Conservation (phyloP, 768 basidiomycete species). For the Mycena indigotica region DNA sequence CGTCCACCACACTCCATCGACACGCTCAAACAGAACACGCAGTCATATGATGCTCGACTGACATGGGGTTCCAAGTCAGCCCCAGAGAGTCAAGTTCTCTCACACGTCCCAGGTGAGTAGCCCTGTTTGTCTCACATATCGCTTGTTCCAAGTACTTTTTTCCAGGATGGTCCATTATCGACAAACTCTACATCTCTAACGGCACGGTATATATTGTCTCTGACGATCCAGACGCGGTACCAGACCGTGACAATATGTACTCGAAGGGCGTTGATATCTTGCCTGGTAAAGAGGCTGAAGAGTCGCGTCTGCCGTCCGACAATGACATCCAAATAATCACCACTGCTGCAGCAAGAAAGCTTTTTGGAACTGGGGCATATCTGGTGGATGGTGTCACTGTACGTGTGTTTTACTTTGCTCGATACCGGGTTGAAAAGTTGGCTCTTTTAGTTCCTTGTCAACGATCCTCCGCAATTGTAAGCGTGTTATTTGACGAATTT, state of each 20-base stretch:
- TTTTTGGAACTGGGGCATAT: slow-evolving; percentile 76
- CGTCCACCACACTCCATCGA: slow-evolving; percentile 4
- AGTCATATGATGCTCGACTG: slow-evolving; percentile 31
- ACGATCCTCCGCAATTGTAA: slow-evolving; percentile 86
- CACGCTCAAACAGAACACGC: slow-evolving; percentile 19
- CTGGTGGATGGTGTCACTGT: slow-evolving; percentile 80
- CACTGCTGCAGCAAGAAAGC: slow-evolving; percentile 58
- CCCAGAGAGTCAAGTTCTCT: slow-evolving; percentile 66
- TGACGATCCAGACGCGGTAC: slow-evolving; percentile 26
- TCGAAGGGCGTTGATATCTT: slow-evolving; percentile 50
- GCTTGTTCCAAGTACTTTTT: background rate
- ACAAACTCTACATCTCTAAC: slow-evolving; percentile 17
- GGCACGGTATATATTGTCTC: slow-evolving; percentile 19
- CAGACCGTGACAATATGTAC: slow-evolving; percentile 51
- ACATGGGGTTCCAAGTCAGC: slow-evolving; percentile 42
- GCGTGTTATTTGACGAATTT: slow-evolving; percentile 29
- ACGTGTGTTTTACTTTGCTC: slow-evolving; percentile 18
- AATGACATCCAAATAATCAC: slow-evolving; percentile 66
- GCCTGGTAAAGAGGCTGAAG: slow-evolving; percentile 46
- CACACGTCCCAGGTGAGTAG: slow-evolving; percentile 74
- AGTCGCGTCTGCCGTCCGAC: slow-evolving; percentile 58
- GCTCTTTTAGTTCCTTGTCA: slow-evolving; percentile 68
- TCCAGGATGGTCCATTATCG: slow-evolving; percentile 16
- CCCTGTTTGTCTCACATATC: too few relatives aligned
- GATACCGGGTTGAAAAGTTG: background rate